A percentile compares a stretch with the other conserved stretches of the same genome.
Evolutionary conservation across 2,329 filamentous ascomycete species (phyloP).

Genomic region (Trichoderma simmonsii): DNA sequence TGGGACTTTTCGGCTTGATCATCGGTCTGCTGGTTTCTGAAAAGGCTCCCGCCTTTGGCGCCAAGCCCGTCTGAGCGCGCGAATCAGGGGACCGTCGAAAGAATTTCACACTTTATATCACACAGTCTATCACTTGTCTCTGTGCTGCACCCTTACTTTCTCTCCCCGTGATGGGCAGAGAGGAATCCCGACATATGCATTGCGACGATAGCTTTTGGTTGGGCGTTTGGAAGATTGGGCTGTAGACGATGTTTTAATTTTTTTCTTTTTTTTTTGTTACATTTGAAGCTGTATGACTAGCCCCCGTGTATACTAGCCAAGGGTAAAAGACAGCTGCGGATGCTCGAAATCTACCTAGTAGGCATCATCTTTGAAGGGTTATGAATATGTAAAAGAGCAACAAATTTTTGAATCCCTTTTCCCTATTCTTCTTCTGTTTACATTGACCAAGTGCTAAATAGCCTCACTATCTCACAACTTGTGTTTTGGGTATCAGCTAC

Average conservation of each 20-base stretch:
- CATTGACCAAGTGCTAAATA: background rate
- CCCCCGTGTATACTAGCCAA: constrained; percentile 35
- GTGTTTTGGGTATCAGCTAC: background rate
- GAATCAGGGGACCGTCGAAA: background rate
- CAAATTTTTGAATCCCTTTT: background rate
- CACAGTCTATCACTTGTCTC: background rate
- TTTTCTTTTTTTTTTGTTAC: constrained; percentile 25
- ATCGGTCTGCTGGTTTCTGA: constrained; percentile 84
- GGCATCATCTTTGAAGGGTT: background rate
- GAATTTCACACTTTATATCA: constrained; percentile 7
- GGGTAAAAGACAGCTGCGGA: constrained; percentile 27
- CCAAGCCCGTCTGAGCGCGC: constrained; percentile 3
- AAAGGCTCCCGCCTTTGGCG: constrained; percentile 57
- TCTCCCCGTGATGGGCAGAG: constrained; percentile 12
- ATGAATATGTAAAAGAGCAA: constrained; percentile 1
- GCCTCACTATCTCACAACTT: background rate
- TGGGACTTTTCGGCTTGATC: constrained; percentile 94
- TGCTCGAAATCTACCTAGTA: background rate
- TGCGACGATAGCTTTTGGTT: constrained; percentile 37
- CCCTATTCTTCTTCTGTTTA: background rate
- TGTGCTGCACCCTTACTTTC: background rate
- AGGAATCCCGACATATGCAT: constrained; percentile 32
- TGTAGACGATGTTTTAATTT: constrained; percentile 30
- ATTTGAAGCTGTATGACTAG: constrained; percentile 34
- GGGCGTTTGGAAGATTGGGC: constrained; percentile 41